Base-by-base conservation (phyloP, 805 yeast species). In the Barnettozyma salicaria region DNA sequence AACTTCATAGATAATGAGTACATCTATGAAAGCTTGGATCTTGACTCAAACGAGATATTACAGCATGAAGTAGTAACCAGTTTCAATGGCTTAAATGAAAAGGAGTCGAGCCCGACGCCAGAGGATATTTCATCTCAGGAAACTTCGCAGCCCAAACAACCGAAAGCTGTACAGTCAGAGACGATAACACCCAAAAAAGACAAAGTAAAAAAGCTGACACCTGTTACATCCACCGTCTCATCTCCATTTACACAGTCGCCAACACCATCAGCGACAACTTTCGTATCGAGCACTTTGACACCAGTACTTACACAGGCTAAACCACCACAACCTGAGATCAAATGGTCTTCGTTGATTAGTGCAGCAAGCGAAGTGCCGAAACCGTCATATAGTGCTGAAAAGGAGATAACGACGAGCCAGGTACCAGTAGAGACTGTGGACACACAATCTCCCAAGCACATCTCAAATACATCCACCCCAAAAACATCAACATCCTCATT, bases 1-100 rank as follows among this genome's bases (percentile, higher is more conserved):
- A 95, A 87, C 52, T 90, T 87, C 56, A 82, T 90, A 17, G 97
- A 88, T 52, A 95, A 90, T 58, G 96, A 89, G 53, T 90, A 87
- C 19, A 73, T 90, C 43, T 92, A 90, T 59, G 97, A 92, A 48
- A 81, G 78, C 40, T 69, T 90, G 49, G 89, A 84, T 33, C 71
- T 88, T 27, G 78, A 70, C 37, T 75, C 78, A 2, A 63, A 64
- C 39, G 76, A 72, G 24, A 60, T 70, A 19, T 71, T 73, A 31
- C 74, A 70, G 6, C 70, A 67, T 35, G 78, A 71, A 43, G 69
- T 68, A 8, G 72, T 70, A 7, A 62, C 56, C 18, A 58, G 61
- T 12, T 50, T 44, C 19, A 43, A 43, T 26, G 44, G 45, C 6
- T 19, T 37, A 19, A 36, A 30, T 21, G 45, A 26, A 22, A 27